These are phyloP conservation scores for Coemansia sp. DNA, from an alignment of 192 early-diverging fungal species.

Conservation along the genomic window DNA sequence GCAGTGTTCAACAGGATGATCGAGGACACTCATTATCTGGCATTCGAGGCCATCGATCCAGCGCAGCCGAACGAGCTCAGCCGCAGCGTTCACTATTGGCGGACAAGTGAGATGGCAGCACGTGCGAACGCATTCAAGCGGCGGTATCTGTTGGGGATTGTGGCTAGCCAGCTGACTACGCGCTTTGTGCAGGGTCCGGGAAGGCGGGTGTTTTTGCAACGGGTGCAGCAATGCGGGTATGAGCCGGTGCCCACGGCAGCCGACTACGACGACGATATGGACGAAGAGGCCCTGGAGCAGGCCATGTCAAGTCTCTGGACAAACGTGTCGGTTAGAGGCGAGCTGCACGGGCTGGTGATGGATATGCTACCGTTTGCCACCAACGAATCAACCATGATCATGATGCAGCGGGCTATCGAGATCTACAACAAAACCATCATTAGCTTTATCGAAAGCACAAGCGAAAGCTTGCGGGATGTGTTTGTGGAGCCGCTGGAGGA, in stretches of 20 bases:
- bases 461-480: neutral
- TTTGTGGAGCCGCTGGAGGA: neutral
- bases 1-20: slow-evolving; percentile 39
- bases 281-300: slow-evolving; percentile 24
- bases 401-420: slow-evolving; percentile 43
- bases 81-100: neutral
- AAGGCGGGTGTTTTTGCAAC: slow-evolving; percentile 18
- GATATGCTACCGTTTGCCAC: slow-evolving; percentile 24
- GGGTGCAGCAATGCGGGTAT: slow-evolving; percentile 14
- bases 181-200: slow-evolving; percentile 26
- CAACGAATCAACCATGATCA: slow-evolving; percentile 27
- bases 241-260: slow-evolving; percentile 28
- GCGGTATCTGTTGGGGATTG: slow-evolving; percentile 20
- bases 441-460: slow-evolving; percentile 3
- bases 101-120: slow-evolving; percentile 8
- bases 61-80: neutral
- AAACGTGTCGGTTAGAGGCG: slow-evolving; percentile 32
- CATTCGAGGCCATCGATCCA: slow-evolving; percentile 17
- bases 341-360: slow-evolving; percentile 30
- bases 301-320: slow-evolving; percentile 15
- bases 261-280: slow-evolving; percentile 18
- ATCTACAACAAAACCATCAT: slow-evolving; percentile 34
- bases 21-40: slow-evolving; percentile 33
- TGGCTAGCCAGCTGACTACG: slow-evolving; percentile 21
- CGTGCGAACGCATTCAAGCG: slow-evolving; percentile 22